Base-by-base conservation (phyloP, 2,329 filamentous ascomycete species). In the Coniella lustricola region DNA sequence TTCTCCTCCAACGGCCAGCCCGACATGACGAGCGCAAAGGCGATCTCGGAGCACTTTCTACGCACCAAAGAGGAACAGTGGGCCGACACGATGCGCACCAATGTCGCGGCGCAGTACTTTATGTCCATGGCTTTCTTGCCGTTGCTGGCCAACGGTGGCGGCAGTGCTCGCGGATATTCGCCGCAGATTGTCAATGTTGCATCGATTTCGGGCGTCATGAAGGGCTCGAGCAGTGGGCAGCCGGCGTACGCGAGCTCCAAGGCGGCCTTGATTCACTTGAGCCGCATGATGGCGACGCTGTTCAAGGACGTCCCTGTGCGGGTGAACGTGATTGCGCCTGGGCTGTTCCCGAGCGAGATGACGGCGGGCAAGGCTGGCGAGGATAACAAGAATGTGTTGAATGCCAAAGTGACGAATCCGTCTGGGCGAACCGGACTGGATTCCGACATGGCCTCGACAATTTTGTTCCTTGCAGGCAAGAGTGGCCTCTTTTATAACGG, bases 321-420 rank as follows among this genome's bases (percentile, higher is more conserved):
- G 12, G 70, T 81, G 50, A 81, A 82, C 62, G 69, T 65, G 39
- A 79, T 82, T 51, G 73, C 75, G 0, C 77, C 76, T 0, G 75
- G 75, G 9, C 63, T 79, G 3, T 61, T 61, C 47, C 56, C 57
- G 10, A 57, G 57, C 25, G 61, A 75, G 65, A 75, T 76, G 71
- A 76, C 73, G 7, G 65, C 68, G 8, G 68, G 70, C 0, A 55
- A 60, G 10, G 71, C 69, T 2, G 66, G 64, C 14, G 67, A 71
- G 16, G 64, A 70, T 35, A 73, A 75, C 57, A 75, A 75, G 60
- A 69, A 64, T 18, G 59, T 63, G 20, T 62, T 75, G 34, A 61
- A 70, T 37, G 64, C 61, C 48, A 55, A 62, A 36, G 60, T 66
- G 49, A 63, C 64, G 12, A 75, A 75, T 50, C 72, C 72, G 8